A percentile compares a stretch with the other conserved stretches of the same genome.
Conservation (phyloP, 2,329 filamentous ascomycete genomes). For the Penicillium janthinellum region DNA sequence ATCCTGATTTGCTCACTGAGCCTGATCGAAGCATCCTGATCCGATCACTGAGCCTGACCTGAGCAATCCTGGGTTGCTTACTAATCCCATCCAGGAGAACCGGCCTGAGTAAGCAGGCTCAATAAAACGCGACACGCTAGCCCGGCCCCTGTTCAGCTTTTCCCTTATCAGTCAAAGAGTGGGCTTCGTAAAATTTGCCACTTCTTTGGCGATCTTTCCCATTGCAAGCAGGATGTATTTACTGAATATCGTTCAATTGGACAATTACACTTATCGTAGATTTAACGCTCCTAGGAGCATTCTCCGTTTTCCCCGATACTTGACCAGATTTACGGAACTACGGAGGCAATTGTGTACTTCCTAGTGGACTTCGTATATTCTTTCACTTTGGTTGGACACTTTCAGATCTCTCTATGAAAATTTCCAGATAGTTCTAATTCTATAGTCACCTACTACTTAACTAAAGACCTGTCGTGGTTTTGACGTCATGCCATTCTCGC, state of each 20-base stretch:
- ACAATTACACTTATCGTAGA: neutral
- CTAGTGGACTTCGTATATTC: neutral
- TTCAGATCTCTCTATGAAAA: neutral
- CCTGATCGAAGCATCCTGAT: no score
- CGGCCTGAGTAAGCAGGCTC: neutral
- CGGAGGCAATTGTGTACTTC: neutral
- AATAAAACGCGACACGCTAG: constrained; percentile 1
- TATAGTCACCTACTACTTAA: neutral
- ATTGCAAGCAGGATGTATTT: neutral
- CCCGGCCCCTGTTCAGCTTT: neutral
- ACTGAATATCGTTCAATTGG: neutral
- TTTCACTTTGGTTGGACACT: neutral
- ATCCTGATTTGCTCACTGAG: no score
- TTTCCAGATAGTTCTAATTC: neutral
- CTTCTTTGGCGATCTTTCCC: neutral
- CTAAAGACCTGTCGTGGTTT: neutral
- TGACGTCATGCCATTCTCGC: neutral
- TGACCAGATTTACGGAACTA: neutral
- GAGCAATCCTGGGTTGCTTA: no score
- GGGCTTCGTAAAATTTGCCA: neutral
- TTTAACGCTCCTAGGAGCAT: neutral
- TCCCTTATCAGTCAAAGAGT: neutral
- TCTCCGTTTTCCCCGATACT: neutral
- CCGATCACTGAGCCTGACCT: no score
- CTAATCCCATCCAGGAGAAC: neutral